Evolutionary conservation across 2,329 filamentous ascomycete species (phyloP), one percentile per base, ranked within the genome.

Genomic region (Cadophora sp.): DNA sequence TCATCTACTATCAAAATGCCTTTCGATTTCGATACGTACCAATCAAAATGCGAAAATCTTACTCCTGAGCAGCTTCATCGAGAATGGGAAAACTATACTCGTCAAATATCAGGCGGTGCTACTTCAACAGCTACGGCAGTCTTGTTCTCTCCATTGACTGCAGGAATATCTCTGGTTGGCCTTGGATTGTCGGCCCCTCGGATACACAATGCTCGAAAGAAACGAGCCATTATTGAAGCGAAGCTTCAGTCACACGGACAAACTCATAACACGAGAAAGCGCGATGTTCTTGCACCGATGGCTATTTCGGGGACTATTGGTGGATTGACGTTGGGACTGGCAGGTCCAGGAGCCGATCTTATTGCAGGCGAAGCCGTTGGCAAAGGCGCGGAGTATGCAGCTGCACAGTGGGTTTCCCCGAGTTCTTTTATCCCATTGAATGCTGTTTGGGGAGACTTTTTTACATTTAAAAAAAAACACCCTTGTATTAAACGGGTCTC

Each of bases 51-150:
- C 72, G 73, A 74, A 41, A 75, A 68, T 16, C 73, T 81, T 30
- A 76, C 75, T 1, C 72, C 77, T 3, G 78, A 80, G 39, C 76
- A 80, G 39, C 77, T 81, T 14, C 79, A 81, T 53, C 73, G 75
- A 20, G 79, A 81, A 69, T 81, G 80, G 80, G 76, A 81, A 64
- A 80, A 81, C 69, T 81, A 82, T 55, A 81, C 80, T 4, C 78
- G 80, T 18, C 77, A 80, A 3, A 76, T 82, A 8, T 75, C 80
- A 0, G 77, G 79, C 14, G 79, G 78, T 43, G 79, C 80, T 5
- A 81, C 80, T 0, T 79, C 75, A 5, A 81, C 79, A n/a, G 78
- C 79, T 20, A 76, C 81, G 4, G 71, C 71, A 6, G 78, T 80
- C 0, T 65, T 80, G 3, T 79, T 81, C 16, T 73, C 80, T 1